Conservation (phyloP, 2,329 filamentous ascomycete genomes). For the Emergomyces africanus region DNA sequence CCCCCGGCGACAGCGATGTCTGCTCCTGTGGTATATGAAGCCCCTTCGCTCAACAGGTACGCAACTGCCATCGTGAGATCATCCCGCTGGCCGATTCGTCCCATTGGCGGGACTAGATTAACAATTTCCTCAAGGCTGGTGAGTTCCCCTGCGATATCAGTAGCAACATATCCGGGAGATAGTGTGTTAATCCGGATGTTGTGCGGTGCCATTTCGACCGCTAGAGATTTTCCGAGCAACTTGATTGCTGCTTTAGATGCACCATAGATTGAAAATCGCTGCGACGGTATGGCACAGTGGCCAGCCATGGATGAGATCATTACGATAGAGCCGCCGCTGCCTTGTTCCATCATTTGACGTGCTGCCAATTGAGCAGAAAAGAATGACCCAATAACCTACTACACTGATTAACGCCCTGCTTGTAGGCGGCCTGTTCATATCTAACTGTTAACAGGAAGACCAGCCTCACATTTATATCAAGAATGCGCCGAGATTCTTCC, state of each 20-base stretch:
- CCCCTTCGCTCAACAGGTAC: constrained; percentile 28
- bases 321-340: constrained; percentile 28
- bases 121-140: not conserved
- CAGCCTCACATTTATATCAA: constrained; percentile 29
- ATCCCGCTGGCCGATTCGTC: not conserved
- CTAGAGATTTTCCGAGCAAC: constrained; percentile 20
- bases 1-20: constrained; percentile 37
- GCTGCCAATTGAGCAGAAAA: constrained; percentile 29
- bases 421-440: not conserved
- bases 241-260: constrained; percentile 32
- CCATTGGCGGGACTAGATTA: not conserved
- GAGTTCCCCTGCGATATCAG: not conserved
- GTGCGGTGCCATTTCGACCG: constrained; percentile 26
- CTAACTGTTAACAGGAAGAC: no score
- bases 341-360: constrained; percentile 30
- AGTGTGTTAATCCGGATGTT: constrained; percentile 29
- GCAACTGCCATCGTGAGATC: not conserved
- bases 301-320: constrained; percentile 28
- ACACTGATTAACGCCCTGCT: not conserved
- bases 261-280: constrained; percentile 32
- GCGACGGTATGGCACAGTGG: constrained; percentile 25
- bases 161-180: constrained; percentile 18
- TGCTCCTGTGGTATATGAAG: constrained; percentile 31
- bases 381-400: constrained; percentile 34
- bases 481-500: constrained; percentile 30